These are phyloP conservation scores for Entonaema liquescens DNA, from an alignment of 495 filamentous ascomycete species.

Conservation along the genomic window DNA sequence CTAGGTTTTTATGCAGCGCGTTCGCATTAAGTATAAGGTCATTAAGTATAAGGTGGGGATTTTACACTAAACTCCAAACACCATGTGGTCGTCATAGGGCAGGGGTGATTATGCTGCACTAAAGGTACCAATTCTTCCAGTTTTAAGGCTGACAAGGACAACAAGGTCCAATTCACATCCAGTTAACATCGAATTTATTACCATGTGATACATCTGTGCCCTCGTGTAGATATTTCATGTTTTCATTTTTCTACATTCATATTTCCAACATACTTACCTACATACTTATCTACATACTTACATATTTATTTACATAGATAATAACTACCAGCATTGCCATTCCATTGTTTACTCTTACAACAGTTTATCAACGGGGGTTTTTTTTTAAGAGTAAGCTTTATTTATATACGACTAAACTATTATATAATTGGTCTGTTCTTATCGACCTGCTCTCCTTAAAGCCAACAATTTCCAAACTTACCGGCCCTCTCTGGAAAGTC, in stretches of 20 bases:
- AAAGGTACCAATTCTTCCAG: not conserved
- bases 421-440: not conserved
- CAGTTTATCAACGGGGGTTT: not conserved
- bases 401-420: not conserved
- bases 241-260: not conserved
- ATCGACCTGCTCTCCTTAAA: not conserved
- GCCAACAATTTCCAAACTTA: not conserved
- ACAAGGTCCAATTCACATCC: constrained; percentile 4
- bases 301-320: not conserved
- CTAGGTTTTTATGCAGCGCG: constrained; percentile 4
- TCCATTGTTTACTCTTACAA: constrained; percentile 1
- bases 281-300: too few relatives aligned
- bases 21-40: not conserved
- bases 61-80: not conserved
- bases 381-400: not conserved
- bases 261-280: too few relatives aligned
- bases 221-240: constrained; percentile 5
- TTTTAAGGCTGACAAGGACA: constrained; percentile 40
- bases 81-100: constrained; percentile 28
- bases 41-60: not conserved
- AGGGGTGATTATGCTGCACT: constrained; percentile 5
- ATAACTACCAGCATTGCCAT: not conserved
- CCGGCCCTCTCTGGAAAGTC: constrained; percentile 15
- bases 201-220: constrained; percentile 30
- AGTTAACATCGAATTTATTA: constrained; percentile 3